A percentile compares a stretch with the other conserved stretches of the same genome.
Conservation (phyloP, 2,329 filamentous ascomycete species). For the Biscogniauxia sp. region DNA sequence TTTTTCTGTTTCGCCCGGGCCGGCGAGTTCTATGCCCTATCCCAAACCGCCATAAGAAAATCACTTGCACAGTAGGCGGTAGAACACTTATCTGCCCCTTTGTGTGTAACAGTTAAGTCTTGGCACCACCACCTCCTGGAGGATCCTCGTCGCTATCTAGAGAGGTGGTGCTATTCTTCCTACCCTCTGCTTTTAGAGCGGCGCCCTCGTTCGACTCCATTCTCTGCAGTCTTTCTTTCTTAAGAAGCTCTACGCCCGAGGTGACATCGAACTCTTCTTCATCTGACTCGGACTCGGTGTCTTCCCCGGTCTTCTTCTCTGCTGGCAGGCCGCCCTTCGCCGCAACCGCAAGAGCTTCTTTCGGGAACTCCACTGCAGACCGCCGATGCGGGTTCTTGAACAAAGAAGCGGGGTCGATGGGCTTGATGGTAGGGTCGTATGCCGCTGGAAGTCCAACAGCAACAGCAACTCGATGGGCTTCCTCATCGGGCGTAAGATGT, state of each 20-base stretch:
- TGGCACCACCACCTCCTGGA: slow-evolving; percentile 32
- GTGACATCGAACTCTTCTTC: slow-evolving; percentile 44
- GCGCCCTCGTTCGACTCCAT: slow-evolving; percentile 35
- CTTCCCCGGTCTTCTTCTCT: slow-evolving; percentile 35
- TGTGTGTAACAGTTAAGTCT: slow-evolving; percentile 25
- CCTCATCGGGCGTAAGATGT: slow-evolving; percentile 56
- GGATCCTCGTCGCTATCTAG: slow-evolving; percentile 36
- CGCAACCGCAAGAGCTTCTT: slow-evolving; percentile 24
- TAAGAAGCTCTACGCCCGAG: slow-evolving; percentile 39
- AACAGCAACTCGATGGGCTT: slow-evolving; percentile 63
- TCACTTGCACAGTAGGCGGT: neutral
- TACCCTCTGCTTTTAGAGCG: slow-evolving; percentile 27
- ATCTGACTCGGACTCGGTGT: slow-evolving; percentile 35
- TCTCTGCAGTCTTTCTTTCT: slow-evolving; percentile 38
- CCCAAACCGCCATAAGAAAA: neutral
- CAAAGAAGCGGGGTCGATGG: slow-evolving; percentile 39
- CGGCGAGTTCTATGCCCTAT: neutral
- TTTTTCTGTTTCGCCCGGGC: neutral
- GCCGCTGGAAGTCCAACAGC: slow-evolving; percentile 60
- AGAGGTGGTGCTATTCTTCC: slow-evolving; percentile 33
- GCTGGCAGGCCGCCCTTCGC: slow-evolving; percentile 38
- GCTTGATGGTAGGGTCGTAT: slow-evolving; percentile 64
- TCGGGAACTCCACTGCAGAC: slow-evolving; percentile 15
- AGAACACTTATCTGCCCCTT: slow-evolving; percentile 11
- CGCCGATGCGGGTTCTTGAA: slow-evolving; percentile 23